Evolutionary conservation across 306 rosid species (phyloP).

Genomic region (Calophaca sinica): DNA sequence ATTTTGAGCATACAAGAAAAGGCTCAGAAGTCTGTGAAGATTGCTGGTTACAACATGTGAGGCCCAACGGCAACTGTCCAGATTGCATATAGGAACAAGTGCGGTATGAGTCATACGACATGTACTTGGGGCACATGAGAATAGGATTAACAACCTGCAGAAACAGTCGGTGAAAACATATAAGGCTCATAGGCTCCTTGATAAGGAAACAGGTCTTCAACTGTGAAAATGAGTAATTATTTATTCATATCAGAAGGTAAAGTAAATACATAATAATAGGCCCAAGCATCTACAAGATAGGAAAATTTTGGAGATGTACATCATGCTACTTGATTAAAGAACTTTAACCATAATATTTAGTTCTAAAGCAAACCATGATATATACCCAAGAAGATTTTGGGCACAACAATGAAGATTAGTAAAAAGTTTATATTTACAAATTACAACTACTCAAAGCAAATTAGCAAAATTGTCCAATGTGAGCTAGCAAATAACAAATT

Average conservation of each 20-base stretch:
- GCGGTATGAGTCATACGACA: constrained; percentile 51
- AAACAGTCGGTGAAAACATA: constrained; percentile 25
- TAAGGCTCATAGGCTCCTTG: constrained; percentile 30
- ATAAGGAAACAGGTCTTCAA: constrained; percentile 10
- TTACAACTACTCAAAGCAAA: not conserved
- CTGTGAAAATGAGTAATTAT: not conserved
- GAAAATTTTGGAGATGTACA: not conserved
- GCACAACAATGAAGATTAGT: constrained; percentile 5
- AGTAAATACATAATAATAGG: not conserved
- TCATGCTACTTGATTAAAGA: not conserved
- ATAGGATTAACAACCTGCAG: constrained; percentile 50
- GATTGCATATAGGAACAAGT: constrained; percentile 53
- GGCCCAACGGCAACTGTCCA: constrained; percentile 53
- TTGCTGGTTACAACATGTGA: constrained; percentile 53
- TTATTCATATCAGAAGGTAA: not conserved
- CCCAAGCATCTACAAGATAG: not conserved
- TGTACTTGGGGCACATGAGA: constrained; percentile 58
- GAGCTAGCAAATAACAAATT: not conserved
- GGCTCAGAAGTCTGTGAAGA: constrained; percentile 45
- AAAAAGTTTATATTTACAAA: not conserved
- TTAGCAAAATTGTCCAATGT: constrained; percentile 12
- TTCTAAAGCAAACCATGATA: constrained; percentile 8
- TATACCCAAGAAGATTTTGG: not conserved
- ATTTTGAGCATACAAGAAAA: constrained; percentile 52
- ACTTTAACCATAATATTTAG: not conserved